phyloP scores from a whole-genome alignment of 1,284 basidiomycete species.

The Amylostereum areolatum region DNA sequence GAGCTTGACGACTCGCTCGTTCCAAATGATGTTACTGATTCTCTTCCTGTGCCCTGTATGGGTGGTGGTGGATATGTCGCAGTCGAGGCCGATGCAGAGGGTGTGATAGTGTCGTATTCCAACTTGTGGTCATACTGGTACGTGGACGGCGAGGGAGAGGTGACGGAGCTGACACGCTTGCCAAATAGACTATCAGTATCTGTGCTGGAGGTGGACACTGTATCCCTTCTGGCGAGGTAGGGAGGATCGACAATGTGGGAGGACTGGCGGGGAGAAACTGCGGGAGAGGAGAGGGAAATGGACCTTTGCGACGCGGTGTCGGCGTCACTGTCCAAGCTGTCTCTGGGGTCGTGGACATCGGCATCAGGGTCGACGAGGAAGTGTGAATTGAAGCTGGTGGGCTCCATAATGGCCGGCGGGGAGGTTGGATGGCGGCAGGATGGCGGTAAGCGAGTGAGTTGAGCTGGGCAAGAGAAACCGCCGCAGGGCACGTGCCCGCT shows the following conservation, averaged over 20 bases:
- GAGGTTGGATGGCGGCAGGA: too few species aligned
- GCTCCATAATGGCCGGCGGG: too few species aligned
- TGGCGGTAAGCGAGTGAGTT: too few species aligned
- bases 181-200: constrained; percentile 23
- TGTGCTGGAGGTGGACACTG: too few species aligned
- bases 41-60: too few species aligned
- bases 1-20: constrained; percentile 53
- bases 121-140: constrained; percentile 8
- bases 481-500: too few species aligned
- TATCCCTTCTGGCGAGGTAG: too few species aligned
- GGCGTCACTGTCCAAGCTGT: constrained; percentile 32
- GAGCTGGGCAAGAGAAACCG: too few species aligned
- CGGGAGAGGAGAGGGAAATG: constrained; percentile 64
- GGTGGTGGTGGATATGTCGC: constrained; percentile 12
- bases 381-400: constrained; percentile 3
- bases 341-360: constrained; percentile 4
- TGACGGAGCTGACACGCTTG: constrained; percentile 10
- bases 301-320: constrained; percentile 80
- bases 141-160: constrained; percentile 5
- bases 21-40: too few species aligned
- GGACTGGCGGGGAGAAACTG: constrained; percentile 38
- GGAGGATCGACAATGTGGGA: constrained; percentile 21
- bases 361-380: constrained; percentile 3
- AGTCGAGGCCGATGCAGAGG: too few species aligned
- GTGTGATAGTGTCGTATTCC: too few species aligned